Evolutionary conservation across 1,284 basidiomycete species (phyloP).

Genomic region (Vanrija humicola): DNA sequence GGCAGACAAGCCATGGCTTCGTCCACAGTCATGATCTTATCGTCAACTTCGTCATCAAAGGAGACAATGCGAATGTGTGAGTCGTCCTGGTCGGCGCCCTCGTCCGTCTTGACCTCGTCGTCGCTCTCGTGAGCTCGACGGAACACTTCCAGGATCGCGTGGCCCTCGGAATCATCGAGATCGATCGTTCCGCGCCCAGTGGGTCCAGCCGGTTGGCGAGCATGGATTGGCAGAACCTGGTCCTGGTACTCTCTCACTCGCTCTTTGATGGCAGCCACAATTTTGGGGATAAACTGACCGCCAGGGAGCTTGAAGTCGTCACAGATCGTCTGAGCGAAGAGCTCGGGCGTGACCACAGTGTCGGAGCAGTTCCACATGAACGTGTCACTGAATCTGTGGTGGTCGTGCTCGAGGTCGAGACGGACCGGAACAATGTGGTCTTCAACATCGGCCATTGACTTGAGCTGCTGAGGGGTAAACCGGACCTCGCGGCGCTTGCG

Average conservation of each 20-base stretch:
- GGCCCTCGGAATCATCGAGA: slow-evolving; percentile 22
- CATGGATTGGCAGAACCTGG: slow-evolving; percentile 36
- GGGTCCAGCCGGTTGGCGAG: background rate
- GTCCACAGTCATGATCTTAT: slow-evolving; percentile 43
- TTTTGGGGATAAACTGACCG: slow-evolving; percentile 63
- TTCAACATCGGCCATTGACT: slow-evolving; percentile 45
- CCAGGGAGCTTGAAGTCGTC: slow-evolving; percentile 82
- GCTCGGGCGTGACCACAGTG: slow-evolving; percentile 78
- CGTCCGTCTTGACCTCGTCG: slow-evolving; percentile 33
- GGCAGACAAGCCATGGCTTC: slow-evolving; percentile 37
- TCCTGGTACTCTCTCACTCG: slow-evolving; percentile 63
- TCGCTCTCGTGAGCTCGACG: slow-evolving; percentile 19
- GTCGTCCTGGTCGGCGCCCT: slow-evolving; percentile 24
- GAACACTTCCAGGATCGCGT: slow-evolving; percentile 30
- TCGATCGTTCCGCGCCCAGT: slow-evolving; percentile 28
- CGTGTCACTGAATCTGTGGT: slow-evolving; percentile 88
- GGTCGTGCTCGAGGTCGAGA: slow-evolving; percentile 86
- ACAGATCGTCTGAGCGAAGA: slow-evolving; percentile 83
- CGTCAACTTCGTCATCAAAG: slow-evolving; percentile 23
- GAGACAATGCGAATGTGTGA: slow-evolving; percentile 23
- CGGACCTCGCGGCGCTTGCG: slow-evolving; percentile 56
- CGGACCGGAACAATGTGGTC: slow-evolving; percentile 79
- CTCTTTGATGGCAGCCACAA: slow-evolving; percentile 80
- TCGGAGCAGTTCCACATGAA: slow-evolving; percentile 98
- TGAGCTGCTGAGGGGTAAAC: slow-evolving; percentile 50